These are phyloP conservation scores for Xylaria sp. DNA, from an alignment of 2,329 filamentous ascomycete species.

Conservation along the genomic window DNA sequence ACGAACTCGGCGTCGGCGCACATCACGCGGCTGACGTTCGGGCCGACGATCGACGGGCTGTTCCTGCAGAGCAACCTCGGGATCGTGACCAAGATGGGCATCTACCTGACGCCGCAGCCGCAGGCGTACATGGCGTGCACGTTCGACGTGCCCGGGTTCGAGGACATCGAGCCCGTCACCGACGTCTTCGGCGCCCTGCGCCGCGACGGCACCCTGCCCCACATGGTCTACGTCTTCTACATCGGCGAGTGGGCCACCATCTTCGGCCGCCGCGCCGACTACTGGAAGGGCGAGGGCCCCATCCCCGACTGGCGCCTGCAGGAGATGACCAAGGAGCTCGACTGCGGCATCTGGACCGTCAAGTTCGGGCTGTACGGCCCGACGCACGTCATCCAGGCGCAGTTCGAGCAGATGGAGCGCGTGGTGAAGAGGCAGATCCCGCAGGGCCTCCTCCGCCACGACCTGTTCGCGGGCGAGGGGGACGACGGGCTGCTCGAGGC, in stretches of 20 bases:
- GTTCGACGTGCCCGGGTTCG: constrained; percentile 49
- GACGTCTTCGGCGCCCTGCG: constrained; percentile 49
- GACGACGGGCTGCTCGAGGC: constrained; percentile 45
- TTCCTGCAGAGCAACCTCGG: constrained; percentile 58
- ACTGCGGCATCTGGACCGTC: constrained; percentile 47
- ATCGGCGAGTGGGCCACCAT: constrained; percentile 50
- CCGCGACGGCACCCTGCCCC: constrained; percentile 46
- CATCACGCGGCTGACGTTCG: constrained; percentile 43
- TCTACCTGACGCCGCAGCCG: constrained; percentile 45
- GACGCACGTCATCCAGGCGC: constrained; percentile 46
- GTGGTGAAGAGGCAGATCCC: constrained; percentile 41
- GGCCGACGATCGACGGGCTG: constrained; percentile 48
- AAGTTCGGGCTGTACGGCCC: constrained; percentile 50
- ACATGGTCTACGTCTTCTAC: constrained; percentile 48
- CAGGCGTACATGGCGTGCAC: constrained; percentile 51
- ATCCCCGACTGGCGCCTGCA: constrained; percentile 49
- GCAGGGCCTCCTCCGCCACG: constrained; percentile 41
- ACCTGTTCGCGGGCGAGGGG: constrained; percentile 42
- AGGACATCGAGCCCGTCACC: constrained; percentile 48
- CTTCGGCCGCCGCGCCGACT: constrained; percentile 45
- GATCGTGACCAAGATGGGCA: constrained; percentile 58
- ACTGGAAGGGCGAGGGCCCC: constrained; percentile 46
- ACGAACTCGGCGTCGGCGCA: constrained; percentile 44
- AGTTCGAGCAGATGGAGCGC: constrained; percentile 44
- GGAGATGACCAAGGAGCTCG: constrained; percentile 46